Evolutionary conservation across 305 asterid genomes (phyloP).

Genomic region (Coffea humblotiana): DNA sequence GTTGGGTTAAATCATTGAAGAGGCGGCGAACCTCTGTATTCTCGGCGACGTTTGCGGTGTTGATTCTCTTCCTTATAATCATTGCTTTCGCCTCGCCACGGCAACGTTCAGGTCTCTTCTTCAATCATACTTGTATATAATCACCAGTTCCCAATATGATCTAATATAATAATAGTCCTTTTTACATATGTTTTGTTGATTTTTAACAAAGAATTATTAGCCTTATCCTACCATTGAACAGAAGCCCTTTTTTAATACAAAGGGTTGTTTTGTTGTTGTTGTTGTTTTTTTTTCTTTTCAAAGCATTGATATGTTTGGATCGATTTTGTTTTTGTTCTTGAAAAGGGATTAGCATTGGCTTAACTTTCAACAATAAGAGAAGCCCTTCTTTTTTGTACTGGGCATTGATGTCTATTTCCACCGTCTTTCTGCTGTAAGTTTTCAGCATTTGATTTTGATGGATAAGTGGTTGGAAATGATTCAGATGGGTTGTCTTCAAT

Average conservation of each 20-base stretch:
- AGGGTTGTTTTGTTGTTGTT: background rate
- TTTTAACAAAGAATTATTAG: no score
- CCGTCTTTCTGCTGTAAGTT: background rate
- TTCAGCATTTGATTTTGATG: background rate
- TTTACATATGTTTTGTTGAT: no score
- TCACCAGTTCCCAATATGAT: no score
- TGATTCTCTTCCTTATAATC: conserved; percentile 25
- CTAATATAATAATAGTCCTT: no score
- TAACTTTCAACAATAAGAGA: background rate
- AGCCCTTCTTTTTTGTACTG: background rate
- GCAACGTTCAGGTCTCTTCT: conserved; percentile 35
- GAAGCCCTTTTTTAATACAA: background rate
- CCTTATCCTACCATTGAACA: no score
- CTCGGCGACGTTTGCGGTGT: conserved; percentile 32
- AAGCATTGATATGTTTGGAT: background rate
- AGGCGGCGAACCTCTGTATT: conserved; percentile 29
- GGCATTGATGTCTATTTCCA: background rate
- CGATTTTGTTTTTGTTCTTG: no score
- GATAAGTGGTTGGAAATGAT: background rate
- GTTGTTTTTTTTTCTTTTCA: background rate
- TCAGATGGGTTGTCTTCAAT: conserved; percentile 17
- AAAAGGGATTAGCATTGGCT: background rate
- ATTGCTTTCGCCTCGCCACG: conserved; percentile 23
- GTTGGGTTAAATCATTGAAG: conserved; percentile 20
- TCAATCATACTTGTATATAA: background rate